Conservation (phyloP, 805 yeast genomes). For the Candida ulmi region DNA sequence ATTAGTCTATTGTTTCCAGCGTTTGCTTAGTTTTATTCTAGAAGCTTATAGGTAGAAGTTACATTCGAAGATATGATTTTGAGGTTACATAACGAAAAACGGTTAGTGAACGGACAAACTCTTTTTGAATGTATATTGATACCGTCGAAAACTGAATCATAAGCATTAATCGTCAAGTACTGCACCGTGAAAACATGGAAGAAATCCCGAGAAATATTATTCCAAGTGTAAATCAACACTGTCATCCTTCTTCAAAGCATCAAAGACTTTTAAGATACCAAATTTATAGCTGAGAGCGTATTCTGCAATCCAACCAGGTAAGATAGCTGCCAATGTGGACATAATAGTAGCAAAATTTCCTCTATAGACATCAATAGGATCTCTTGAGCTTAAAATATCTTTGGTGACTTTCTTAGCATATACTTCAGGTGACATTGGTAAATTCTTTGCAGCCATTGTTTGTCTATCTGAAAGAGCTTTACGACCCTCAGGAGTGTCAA, state of each 20-base stretch:
- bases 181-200: no score
- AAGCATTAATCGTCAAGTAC: no score
- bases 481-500: slow-evolving; percentile 43
- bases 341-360: slow-evolving; percentile 43
- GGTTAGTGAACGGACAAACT: no score
- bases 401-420: slow-evolving; percentile 53
- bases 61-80: neutral
- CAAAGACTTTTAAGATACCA: slow-evolving; percentile 11
- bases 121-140: no score
- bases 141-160: no score
- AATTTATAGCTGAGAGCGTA: slow-evolving; percentile 34
- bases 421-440: slow-evolving; percentile 53
- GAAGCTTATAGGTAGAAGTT: neutral
- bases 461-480: slow-evolving; percentile 46
- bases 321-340: slow-evolving; percentile 27
- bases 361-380: slow-evolving; percentile 48
- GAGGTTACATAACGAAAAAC: no score
- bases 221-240: slow-evolving; percentile 17
- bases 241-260: slow-evolving; percentile 12
- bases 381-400: slow-evolving; percentile 35
- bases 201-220: no score
- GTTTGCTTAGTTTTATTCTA: neutral
- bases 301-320: slow-evolving; percentile 47
- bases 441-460: slow-evolving; percentile 51
- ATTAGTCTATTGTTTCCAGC: no score